These are phyloP conservation scores for Niveomyces coronatus DNA, from an alignment of 2,329 filamentous ascomycete species.

Conservation along the genomic window DNA sequence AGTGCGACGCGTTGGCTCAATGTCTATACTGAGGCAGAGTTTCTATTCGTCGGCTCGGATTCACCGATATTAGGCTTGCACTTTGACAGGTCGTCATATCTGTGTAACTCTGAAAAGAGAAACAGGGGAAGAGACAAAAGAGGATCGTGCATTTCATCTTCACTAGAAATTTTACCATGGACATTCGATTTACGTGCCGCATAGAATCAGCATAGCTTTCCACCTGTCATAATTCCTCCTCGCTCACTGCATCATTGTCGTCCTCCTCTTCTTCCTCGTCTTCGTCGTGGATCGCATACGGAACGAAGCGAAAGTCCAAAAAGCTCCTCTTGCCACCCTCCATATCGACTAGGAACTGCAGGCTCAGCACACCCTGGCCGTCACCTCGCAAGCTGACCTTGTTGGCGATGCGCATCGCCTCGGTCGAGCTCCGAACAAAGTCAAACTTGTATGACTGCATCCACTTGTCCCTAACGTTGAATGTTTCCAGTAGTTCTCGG, in stretches of 20 bases:
- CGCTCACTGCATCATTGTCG: constrained; percentile 12
- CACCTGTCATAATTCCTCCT: constrained; percentile 3
- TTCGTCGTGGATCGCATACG: constrained; percentile 52
- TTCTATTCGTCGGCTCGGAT: too few species aligned
- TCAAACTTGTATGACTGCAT: constrained; percentile 76
- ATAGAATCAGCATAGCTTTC: neutral
- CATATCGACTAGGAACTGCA: constrained; percentile 94
- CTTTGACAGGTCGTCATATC: too few species aligned
- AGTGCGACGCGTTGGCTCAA: too few species aligned
- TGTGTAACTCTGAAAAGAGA: too few species aligned
- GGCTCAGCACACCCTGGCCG: constrained; percentile 76
- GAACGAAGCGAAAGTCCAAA: constrained; percentile 75
- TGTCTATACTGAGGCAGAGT: too few species aligned
- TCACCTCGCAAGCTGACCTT: constrained; percentile 91
- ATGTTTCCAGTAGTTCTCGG: constrained; percentile 62
- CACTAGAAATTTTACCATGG: too few species aligned
- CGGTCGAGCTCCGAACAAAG: constrained; percentile 71
- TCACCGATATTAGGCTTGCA: too few species aligned
- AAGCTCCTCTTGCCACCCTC: constrained; percentile 62
- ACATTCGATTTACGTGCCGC: too few species aligned
- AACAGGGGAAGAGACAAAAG: too few species aligned
- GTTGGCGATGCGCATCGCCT: constrained; percentile 86
- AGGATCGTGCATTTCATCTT: too few species aligned
- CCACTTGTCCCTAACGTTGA: constrained; percentile 50
- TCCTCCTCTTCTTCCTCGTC: constrained; percentile 31